Evolutionary conservation across 2,329 filamentous ascomycete species (phyloP).

Genomic region (Neopestalotiopsis clavispora): DNA sequence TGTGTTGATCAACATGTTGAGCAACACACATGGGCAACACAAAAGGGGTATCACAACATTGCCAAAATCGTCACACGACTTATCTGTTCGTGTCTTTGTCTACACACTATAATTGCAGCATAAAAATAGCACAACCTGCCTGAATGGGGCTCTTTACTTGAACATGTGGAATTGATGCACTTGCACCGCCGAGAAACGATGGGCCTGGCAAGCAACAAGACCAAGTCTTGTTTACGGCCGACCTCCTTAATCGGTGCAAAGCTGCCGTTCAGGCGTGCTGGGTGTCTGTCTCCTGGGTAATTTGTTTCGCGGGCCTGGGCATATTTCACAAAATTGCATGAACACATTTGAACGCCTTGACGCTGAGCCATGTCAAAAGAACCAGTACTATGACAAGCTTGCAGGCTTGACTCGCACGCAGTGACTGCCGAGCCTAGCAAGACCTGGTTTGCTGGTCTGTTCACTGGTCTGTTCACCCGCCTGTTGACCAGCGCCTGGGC

Average conservation of each 20-base stretch:
- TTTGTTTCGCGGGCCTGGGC: background rate
- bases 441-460: background rate
- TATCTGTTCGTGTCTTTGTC: background rate
- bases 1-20: background rate
- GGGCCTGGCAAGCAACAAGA: background rate
- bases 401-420: background rate
- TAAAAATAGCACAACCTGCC: slow-evolving; percentile 11
- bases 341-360: background rate
- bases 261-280: background rate
- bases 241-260: background rate
- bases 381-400: background rate
- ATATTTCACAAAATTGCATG: background rate
- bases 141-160: background rate
- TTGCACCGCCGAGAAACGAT: background rate
- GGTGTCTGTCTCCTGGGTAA: background rate
- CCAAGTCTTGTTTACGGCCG: background rate
- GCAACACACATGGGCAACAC: background rate
- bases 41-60: background rate
- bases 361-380: background rate
- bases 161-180: background rate
- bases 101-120: background rate
- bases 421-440: background rate
- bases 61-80: background rate
- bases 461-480: background rate
- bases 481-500: background rate